Conservation (phyloP, 805 yeast genomes). For the Candida quercuum region DNA sequence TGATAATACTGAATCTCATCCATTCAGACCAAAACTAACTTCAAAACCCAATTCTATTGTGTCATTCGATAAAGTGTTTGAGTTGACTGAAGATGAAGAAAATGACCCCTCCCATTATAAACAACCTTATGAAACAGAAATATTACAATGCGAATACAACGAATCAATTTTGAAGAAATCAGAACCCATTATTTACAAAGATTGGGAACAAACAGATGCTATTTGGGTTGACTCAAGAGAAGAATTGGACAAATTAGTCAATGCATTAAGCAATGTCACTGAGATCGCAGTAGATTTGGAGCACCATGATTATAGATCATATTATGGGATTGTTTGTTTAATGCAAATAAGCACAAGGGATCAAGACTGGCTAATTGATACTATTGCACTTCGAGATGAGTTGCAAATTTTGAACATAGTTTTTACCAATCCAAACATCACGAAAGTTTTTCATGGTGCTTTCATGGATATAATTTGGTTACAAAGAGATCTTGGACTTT, state of each 20-base stretch:
- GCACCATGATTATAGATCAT: slow-evolving; percentile 90
- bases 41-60: slow-evolving; percentile 66
- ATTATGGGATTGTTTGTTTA: slow-evolving; percentile 83
- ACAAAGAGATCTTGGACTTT: slow-evolving; percentile 90
- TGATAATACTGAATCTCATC: slow-evolving; percentile 63
- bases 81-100: slow-evolving; percentile 31
- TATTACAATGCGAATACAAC: slow-evolving; percentile 65
- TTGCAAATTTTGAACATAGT: slow-evolving; percentile 61
- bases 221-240: slow-evolving; percentile 66
- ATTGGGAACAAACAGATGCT: slow-evolving; percentile 63
- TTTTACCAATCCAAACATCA: slow-evolving; percentile 73
- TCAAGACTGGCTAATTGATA: slow-evolving; percentile 85
- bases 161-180: slow-evolving; percentile 38
- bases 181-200: slow-evolving; percentile 45
- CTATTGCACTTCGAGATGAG: slow-evolving; percentile 72
- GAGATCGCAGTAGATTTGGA: slow-evolving; percentile 93
- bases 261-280: slow-evolving; percentile 39
- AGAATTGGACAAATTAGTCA: slow-evolving; percentile 48
- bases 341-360: slow-evolving; percentile 87
- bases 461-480: slow-evolving; percentile 96
- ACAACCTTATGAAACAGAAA: slow-evolving; percentile 82
- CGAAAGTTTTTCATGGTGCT: slow-evolving; percentile 95
- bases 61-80: slow-evolving; percentile 48
- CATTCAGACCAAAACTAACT: slow-evolving; percentile 72
- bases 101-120: slow-evolving; percentile 54